These are phyloP conservation scores for Castanospermum australe DNA, from an alignment of 306 rosid genomes.

Conservation along the genomic window DNA sequence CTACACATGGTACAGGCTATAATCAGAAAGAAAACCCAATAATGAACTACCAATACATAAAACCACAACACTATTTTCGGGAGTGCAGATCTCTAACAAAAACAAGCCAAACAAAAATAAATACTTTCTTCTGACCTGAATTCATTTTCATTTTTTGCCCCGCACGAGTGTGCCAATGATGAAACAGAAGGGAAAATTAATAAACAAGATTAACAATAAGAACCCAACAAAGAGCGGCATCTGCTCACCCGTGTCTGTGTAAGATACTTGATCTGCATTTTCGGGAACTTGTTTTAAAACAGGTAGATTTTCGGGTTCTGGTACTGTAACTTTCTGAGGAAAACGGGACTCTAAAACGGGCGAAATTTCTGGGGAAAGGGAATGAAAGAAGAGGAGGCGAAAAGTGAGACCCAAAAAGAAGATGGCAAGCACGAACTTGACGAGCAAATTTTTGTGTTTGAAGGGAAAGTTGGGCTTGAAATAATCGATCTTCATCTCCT, in stretches of 20 bases:
- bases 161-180: not conserved
- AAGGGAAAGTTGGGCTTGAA: constrained; percentile 42
- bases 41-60: not conserved
- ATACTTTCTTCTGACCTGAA: not conserved
- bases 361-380: constrained; percentile 46
- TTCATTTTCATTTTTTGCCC: not conserved
- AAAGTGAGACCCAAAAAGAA: constrained; percentile 63
- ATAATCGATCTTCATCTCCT: constrained; percentile 57
- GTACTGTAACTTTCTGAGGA: constrained; percentile 34
- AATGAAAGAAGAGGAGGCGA: constrained; percentile 57
- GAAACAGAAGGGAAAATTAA: not conserved
- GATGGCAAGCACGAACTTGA: constrained; percentile 48
- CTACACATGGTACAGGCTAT: not conserved
- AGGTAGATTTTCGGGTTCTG: too few relatives aligned
- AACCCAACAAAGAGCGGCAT: not conserved
- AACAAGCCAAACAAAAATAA: not conserved
- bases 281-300: too few relatives aligned
- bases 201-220: not conserved
- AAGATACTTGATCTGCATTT: constrained; percentile 35
- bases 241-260: constrained; percentile 37
- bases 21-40: not conserved
- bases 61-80: not conserved
- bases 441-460: constrained; percentile 44
- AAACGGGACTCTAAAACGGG: constrained; percentile 48
- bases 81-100: constrained; percentile 32